Conservation (phyloP, 2,329 filamentous ascomycete genomes). For the Colletotrichum gloeosporioides region DNA sequence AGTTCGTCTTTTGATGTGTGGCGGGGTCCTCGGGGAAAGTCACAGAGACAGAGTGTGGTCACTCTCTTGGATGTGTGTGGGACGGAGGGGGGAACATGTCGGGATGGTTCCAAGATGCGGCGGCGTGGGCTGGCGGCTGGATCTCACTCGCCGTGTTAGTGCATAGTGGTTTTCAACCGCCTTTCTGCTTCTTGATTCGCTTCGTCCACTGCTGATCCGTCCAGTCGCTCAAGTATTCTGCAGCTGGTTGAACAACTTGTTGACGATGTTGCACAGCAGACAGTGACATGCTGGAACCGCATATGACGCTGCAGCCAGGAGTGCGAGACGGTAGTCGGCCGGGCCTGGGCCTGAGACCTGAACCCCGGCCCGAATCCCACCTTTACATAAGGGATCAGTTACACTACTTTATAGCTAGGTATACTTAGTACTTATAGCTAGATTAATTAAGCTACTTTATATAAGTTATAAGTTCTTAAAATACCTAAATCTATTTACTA, state of each 20-base stretch:
- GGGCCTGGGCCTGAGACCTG: too few relatives aligned
- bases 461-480: too few relatives aligned
- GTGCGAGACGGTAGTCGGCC: too few relatives aligned
- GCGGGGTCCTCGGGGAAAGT: neutral
- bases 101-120: slow-evolving; percentile 14
- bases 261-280: neutral
- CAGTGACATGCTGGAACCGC: neutral
- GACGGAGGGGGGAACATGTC: neutral
- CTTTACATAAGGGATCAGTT: too few relatives aligned
- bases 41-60: neutral
- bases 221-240: neutral
- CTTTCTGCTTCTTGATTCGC: neutral
- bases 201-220: neutral
- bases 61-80: neutral
- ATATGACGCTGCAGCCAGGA: neutral
- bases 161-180: too few relatives aligned
- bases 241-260: neutral
- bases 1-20: neutral
- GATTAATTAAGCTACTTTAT: too few relatives aligned
- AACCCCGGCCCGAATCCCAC: too few relatives aligned
- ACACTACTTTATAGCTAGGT: too few relatives aligned
- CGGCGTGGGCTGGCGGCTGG: slow-evolving; percentile 11
- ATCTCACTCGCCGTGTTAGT: slow-evolving; percentile 6
- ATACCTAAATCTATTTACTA: too few relatives aligned
- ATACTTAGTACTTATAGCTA: too few relatives aligned